phyloP scores from a whole-genome alignment of 768 basidiomycete genomes.

The Amanita jacksonii region DNA sequence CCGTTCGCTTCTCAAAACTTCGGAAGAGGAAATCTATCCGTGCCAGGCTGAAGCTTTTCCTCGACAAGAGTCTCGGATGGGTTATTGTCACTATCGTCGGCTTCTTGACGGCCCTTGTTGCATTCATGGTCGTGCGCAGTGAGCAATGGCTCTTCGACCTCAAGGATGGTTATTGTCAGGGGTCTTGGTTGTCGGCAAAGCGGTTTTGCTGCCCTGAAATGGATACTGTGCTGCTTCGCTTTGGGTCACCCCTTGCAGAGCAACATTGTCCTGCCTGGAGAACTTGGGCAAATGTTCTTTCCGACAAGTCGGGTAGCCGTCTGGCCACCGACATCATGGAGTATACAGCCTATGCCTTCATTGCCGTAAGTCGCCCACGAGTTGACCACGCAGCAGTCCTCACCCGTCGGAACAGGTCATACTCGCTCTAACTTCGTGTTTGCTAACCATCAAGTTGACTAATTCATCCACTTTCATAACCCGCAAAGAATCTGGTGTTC shows the following conservation, averaged over 20 bases:
- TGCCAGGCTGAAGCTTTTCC: conserved; percentile 47
- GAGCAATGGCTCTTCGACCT: conserved; percentile 89
- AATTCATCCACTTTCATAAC: conserved; percentile 84
- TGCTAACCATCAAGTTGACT: conserved; percentile 82
- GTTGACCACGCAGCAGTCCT: conserved; percentile 1
- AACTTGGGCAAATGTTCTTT: conserved; percentile 60
- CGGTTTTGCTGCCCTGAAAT: conserved; percentile 69
- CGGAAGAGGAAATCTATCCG: conserved; percentile 62
- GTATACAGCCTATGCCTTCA: conserved; percentile 57
- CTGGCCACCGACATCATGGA: conserved; percentile 39
- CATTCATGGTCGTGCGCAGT: conserved; percentile 76
- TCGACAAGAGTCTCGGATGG: conserved; percentile 83
- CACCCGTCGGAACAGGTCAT: conserved; percentile 38
- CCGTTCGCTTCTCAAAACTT: conserved; percentile 66
- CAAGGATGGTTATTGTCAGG: conserved; percentile 82
- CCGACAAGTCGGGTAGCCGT: conserved; percentile 18
- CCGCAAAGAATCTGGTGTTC: conserved; percentile 79
- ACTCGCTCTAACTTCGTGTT: conserved; percentile 61
- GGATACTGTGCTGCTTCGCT: conserved; percentile 6
- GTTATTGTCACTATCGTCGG: conserved; percentile 85
- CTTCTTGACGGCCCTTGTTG: conserved; percentile 73
- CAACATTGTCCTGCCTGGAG: conserved; percentile 60
- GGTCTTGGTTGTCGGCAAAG: conserved; percentile 62
- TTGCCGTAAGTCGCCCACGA: conserved; percentile 56
- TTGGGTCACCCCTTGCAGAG: conserved; percentile 11